phyloP scores from a whole-genome alignment of 352 stramenopile genomes.

The Thalassiosira livingstoniorum region DNA sequence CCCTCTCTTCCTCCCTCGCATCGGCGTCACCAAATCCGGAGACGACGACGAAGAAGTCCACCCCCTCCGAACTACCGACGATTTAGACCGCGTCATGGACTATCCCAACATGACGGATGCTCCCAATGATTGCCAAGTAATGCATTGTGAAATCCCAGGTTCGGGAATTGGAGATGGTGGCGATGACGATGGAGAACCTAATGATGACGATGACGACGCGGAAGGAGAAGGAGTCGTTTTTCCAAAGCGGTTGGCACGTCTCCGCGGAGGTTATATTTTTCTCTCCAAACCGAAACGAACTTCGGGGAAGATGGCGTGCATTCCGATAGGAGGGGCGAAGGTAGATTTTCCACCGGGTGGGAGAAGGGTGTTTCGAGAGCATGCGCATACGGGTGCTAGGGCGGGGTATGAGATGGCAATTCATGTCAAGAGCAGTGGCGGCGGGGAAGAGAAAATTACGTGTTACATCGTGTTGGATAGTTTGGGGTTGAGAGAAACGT shows the following conservation, averaged over 20 bases:
- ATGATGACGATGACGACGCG: constrained; percentile 40
- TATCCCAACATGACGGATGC: constrained; percentile 68
- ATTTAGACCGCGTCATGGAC: constrained; percentile 78
- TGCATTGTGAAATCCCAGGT: constrained; percentile 61
- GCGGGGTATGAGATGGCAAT: constrained; percentile 77
- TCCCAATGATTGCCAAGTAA: constrained; percentile 64
- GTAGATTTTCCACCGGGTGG: constrained; percentile 80
- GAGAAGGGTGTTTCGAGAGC: constrained; percentile 81
- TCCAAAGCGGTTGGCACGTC: constrained; percentile 62
- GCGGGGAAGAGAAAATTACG: constrained; percentile 16
- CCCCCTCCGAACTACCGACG: constrained; percentile 32
- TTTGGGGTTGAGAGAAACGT: constrained; percentile 68
- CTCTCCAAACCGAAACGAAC: constrained; percentile 56
- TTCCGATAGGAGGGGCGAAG: constrained; percentile 70
- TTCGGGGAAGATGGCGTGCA: constrained; percentile 17
- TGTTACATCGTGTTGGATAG: constrained; percentile 68
- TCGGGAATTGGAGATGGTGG: constrained; percentile 33
- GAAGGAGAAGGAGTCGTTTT: constrained; percentile 73
- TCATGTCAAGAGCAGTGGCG: constrained; percentile 21
- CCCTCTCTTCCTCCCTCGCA: constrained; percentile 45
- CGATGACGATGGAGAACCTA: constrained; percentile 18
- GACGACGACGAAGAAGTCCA: constrained; percentile 17
- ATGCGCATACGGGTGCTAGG: constrained; percentile 74
- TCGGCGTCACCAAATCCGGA: constrained; percentile 9
- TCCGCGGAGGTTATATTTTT: constrained; percentile 77